Percentiles rank a stretch among this genome's conserved stretches.
Conservation (phyloP, 257 asterid genomes). For the Marsdenia floribunda region DNA sequence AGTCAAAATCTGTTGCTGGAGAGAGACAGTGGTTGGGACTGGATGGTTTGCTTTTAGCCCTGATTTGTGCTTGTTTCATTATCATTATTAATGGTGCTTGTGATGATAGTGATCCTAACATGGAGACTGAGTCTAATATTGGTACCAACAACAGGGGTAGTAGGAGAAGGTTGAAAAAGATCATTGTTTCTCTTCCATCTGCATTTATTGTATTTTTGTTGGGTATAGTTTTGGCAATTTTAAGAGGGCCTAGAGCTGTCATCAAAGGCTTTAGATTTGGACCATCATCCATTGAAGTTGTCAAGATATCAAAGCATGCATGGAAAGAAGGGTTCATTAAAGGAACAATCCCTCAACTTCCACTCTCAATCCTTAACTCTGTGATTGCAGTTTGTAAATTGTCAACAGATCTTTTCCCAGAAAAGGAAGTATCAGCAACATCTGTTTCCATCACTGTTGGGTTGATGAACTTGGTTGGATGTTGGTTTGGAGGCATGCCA, state of each 20-base stretch:
- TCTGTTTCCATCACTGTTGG: constrained; percentile 69
- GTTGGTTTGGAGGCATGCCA: constrained; percentile 91
- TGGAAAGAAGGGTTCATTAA: constrained; percentile 80
- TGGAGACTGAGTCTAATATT: constrained; percentile 14
- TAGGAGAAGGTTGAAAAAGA: constrained; percentile 20
- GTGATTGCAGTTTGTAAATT: constrained; percentile 78
- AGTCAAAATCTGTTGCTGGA: constrained; percentile 43
- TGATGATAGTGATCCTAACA: constrained; percentile 42
- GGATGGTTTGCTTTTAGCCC: constrained; percentile 64
- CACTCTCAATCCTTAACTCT: constrained; percentile 63
- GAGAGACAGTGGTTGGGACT: constrained; percentile 67
- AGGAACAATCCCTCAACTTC: constrained; percentile 74
- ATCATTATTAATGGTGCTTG: constrained; percentile 52
- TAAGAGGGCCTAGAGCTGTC: constrained; percentile 58
- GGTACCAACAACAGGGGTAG: constrained; percentile 1
- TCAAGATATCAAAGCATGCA: constrained; percentile 46
- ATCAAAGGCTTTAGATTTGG: constrained; percentile 52
- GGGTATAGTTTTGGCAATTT: constrained; percentile 49
- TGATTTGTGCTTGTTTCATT: constrained; percentile 55
- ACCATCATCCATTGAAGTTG: constrained; percentile 42
- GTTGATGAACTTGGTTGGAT: constrained; percentile 63
- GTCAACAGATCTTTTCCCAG: constrained; percentile 68
- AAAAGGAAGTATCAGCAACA: constrained; percentile 52
- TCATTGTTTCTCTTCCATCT: constrained; percentile 50
- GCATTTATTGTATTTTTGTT: constrained; percentile 53